phyloP scores from a whole-genome alignment of 345 rosid species.

The Salix udensis region DNA sequence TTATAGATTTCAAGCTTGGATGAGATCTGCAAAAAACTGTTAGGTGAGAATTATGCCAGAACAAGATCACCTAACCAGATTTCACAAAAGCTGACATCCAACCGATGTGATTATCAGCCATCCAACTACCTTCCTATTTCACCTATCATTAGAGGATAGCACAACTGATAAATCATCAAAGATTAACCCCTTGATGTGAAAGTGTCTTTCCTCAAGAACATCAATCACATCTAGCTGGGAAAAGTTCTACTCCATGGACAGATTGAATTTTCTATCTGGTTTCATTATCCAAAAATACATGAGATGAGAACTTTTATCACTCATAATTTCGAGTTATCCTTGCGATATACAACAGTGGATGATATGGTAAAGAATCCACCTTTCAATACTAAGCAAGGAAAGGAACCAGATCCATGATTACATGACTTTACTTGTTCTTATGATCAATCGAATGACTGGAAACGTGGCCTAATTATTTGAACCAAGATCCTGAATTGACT shows the following conservation, averaged over 20 bases:
- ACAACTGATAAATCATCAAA: not conserved
- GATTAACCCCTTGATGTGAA: not conserved
- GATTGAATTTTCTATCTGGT: not conserved
- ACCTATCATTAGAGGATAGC: not conserved
- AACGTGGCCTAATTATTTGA: not conserved
- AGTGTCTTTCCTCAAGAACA: not conserved
- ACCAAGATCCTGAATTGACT: not conserved
- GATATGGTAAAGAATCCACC: not conserved
- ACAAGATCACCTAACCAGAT: not conserved
- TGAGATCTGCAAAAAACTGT: not conserved
- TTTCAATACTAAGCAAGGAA: not conserved
- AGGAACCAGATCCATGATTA: not conserved
- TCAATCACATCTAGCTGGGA: not conserved
- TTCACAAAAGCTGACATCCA: not conserved
- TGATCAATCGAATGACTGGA: not conserved
- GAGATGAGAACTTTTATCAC: not conserved
- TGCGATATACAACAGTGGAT: not conserved
- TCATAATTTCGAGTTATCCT: not conserved
- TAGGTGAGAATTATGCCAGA: constrained; percentile 1
- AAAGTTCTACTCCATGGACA: not conserved
- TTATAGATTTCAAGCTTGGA: not conserved
- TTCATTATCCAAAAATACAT: not conserved
- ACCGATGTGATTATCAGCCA: not conserved
- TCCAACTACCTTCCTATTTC: not conserved
- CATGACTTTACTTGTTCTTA: not conserved